A percentile compares a stretch with the other conserved stretches of the same genome.
Evolutionary conservation across 805 yeast species (phyloP).

Genomic region (Saccharomycopsis capsularis): DNA sequence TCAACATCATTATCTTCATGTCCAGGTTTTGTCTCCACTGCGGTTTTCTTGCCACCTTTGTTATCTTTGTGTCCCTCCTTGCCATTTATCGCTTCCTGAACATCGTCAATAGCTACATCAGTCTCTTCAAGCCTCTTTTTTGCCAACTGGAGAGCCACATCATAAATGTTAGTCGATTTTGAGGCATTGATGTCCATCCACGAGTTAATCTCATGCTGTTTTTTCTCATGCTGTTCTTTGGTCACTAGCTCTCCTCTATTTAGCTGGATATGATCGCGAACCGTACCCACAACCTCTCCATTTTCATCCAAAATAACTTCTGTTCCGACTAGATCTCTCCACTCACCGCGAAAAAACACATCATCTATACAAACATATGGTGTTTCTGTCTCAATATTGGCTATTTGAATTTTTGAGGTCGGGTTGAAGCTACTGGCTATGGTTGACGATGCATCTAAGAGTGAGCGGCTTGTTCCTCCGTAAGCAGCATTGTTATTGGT

Average conservation of each 20-base stretch:
- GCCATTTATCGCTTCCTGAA: background rate
- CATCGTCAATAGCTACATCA: too few relatives aligned
- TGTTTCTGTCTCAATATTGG: slow-evolving; percentile 46
- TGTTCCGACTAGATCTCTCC: slow-evolving; percentile 77
- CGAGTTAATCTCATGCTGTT: background rate
- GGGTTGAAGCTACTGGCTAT: slow-evolving; percentile 20
- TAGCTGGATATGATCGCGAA: slow-evolving; percentile 12
- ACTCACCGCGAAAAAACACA: slow-evolving; percentile 60
- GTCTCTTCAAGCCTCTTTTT: background rate
- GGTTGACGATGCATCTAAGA: slow-evolving; percentile 1
- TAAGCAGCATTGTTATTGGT: background rate
- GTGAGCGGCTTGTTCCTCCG: background rate
- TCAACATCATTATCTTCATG: background rate
- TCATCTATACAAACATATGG: slow-evolving; percentile 56
- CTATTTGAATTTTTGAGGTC: slow-evolving; percentile 41
- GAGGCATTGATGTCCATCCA: background rate
- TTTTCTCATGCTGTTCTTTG: slow-evolving; percentile 1
- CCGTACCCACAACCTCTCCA: slow-evolving; percentile 22
- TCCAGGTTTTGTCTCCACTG: background rate
- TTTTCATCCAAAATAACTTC: slow-evolving; percentile 38
- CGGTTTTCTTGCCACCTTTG: background rate
- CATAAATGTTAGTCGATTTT: background rate
- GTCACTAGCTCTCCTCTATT: slow-evolving; percentile 11
- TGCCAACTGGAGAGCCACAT: slow-evolving; percentile 1
- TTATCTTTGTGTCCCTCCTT: too few relatives aligned